A percentile compares a stretch with the other conserved stretches of the same genome.
Evolutionary conservation across 2,329 filamentous ascomycete species (phyloP).

Genomic region (Berkeleyomyces basicola): DNA sequence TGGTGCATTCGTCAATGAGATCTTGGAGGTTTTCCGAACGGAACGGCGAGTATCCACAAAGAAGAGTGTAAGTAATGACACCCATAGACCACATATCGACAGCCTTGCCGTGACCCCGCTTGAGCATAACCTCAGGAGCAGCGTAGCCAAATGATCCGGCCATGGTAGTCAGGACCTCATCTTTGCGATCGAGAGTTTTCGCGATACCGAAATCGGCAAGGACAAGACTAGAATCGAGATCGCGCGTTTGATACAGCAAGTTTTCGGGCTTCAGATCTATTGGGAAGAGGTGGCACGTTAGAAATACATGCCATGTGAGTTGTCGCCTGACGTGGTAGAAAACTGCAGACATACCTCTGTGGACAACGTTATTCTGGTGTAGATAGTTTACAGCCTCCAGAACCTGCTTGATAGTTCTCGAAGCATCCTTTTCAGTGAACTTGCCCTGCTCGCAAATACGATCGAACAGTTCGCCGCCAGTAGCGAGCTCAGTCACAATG

Average conservation of each 20-base stretch:
- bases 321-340: neutral
- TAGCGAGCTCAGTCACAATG: slow-evolving; percentile 92
- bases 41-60: slow-evolving; percentile 97
- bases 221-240: slow-evolving; percentile 66
- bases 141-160: slow-evolving; percentile 96
- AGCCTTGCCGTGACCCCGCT: slow-evolving; percentile 91
- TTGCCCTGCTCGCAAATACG: slow-evolving; percentile 95
- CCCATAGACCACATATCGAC: slow-evolving; percentile 99
- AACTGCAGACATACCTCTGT: slow-evolving; percentile 49
- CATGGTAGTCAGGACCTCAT: slow-evolving; percentile 93
- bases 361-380: slow-evolving; percentile 86
- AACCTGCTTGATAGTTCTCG: slow-evolving; percentile 87
- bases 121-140: slow-evolving; percentile 94
- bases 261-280: slow-evolving; percentile 99
- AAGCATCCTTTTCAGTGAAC: slow-evolving; percentile 96
- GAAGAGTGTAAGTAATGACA: slow-evolving; percentile 94
- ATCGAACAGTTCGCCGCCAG: slow-evolving; percentile 91
- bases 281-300: slow-evolving; percentile 27
- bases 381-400: slow-evolving; percentile 85
- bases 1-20: slow-evolving; percentile 84
- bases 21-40: slow-evolving; percentile 85
- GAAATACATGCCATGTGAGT: neutral
- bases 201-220: slow-evolving; percentile 97
- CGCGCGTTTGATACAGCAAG: slow-evolving; percentile 74
- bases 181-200: slow-evolving; percentile 84